These are phyloP conservation scores for Colletotrichum euphorbiae DNA, from an alignment of 2,329 filamentous ascomycete species.

Conservation along the genomic window DNA sequence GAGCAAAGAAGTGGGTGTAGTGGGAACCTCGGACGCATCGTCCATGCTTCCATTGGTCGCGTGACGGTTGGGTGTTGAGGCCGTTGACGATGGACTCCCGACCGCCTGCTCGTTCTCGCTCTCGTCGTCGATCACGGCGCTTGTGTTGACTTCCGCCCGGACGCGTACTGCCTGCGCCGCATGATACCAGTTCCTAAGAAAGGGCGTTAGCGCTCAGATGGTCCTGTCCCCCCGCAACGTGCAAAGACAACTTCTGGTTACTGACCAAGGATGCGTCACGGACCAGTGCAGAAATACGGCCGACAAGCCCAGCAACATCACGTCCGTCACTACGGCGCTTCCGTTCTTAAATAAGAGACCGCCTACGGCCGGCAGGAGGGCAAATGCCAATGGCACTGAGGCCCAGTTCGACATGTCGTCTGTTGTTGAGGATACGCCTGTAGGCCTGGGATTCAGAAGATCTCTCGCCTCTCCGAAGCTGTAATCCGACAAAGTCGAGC, in stretches of 20 bases:
- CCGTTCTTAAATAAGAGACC: conserved; percentile 89
- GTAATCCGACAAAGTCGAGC: conserved; percentile 83
- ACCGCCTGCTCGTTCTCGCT: conserved; percentile 53
- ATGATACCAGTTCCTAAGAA: conserved; percentile 76
- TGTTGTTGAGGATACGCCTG: conserved; percentile 25
- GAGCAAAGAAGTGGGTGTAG: conserved; percentile 49
- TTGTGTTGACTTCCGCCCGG: conserved; percentile 58
- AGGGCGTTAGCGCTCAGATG: conserved; percentile 29
- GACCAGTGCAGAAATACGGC: conserved; percentile 94
- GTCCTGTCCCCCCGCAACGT: conserved; percentile 8
- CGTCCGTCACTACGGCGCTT: conserved; percentile 83
- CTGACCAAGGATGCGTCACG: conserved; percentile 87
- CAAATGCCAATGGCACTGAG: conserved; percentile 83
- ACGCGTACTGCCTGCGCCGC: conserved; percentile 74
- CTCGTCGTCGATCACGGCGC: conserved; percentile 58
- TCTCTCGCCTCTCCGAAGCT: conserved; percentile 78
- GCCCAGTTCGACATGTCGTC: conserved; percentile 72
- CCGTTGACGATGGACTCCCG: conserved; percentile 26
- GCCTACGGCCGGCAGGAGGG: conserved; percentile 85
- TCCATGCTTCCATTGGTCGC: conserved; percentile 37
- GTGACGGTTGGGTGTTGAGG: conserved; percentile 24
- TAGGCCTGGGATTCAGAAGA: conserved; percentile 68
- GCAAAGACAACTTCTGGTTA: conserved; percentile 8
- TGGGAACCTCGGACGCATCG: conserved; percentile 47
- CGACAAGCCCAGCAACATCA: conserved; percentile 82